These are phyloP conservation scores for Mucuna pruriens DNA, from an alignment of 306 rosid species.

Conservation along the genomic window DNA sequence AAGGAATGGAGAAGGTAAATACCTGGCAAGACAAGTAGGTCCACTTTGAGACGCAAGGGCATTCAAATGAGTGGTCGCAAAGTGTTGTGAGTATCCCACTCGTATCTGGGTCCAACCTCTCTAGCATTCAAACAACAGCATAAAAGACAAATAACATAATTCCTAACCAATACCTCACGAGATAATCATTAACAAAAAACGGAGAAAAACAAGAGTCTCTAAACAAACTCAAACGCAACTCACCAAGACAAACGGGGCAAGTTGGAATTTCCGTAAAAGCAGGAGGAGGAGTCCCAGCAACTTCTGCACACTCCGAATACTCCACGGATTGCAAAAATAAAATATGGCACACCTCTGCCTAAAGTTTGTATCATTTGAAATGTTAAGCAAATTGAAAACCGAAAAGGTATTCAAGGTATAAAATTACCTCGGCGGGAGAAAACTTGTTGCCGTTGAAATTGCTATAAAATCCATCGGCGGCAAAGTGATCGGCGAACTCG, in stretches of 20 bases:
- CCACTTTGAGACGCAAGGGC: constrained; percentile 96
- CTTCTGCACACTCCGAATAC: constrained; percentile 76
- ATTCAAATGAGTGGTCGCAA: constrained; percentile 93
- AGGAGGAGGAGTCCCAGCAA: constrained; percentile 77
- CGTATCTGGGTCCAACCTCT: constrained; percentile 83
- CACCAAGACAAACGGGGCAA: constrained; percentile 96
- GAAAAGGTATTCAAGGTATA: not conserved
- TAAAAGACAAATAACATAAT: constrained; percentile 15
- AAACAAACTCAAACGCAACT: constrained; percentile 35
- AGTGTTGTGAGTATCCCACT: constrained; percentile 84
- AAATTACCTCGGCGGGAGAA: constrained; percentile 75
- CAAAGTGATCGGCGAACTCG: constrained; percentile 50
- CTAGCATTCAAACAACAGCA: constrained; percentile 53
- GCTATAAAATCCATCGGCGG: constrained; percentile 61
- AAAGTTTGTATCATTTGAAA: constrained; percentile 36
- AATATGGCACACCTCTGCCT: constrained; percentile 94
- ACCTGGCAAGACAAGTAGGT: constrained; percentile 91
- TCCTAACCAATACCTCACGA: constrained; percentile 12
- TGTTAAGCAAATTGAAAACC: not conserved
- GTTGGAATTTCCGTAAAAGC: constrained; percentile 86
- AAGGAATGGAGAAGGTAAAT: constrained; percentile 42
- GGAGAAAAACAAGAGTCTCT: not conserved
- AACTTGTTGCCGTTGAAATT: constrained; percentile 74
- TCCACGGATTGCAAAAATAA: constrained; percentile 76
- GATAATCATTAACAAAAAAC: constrained; percentile 21